phyloP scores from a whole-genome alignment of 2,329 filamentous ascomycete genomes.

The Periconia digitata region DNA sequence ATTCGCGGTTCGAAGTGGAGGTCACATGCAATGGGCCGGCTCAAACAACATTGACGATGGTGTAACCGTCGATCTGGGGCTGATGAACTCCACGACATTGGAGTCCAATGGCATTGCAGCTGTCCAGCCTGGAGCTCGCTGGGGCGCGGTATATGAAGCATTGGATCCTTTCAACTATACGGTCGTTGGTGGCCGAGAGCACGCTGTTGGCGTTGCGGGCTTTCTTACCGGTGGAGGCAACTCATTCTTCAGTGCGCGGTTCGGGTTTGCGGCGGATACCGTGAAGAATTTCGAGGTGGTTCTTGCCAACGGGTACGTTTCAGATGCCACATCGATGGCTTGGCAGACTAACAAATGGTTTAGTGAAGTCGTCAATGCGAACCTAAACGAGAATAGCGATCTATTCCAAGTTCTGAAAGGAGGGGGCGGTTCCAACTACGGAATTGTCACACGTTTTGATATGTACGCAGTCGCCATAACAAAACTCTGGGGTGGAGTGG shows the following conservation, averaged over 20 bases:
- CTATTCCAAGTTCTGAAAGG: constrained; percentile 40
- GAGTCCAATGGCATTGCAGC: background rate
- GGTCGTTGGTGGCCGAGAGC: constrained; percentile 9
- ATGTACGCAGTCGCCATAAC: constrained; percentile 19
- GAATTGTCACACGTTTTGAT: constrained; percentile 27
- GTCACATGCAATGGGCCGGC: constrained; percentile 15
- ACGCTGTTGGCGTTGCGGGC: constrained; percentile 13
- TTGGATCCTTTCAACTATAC: constrained; percentile 1
- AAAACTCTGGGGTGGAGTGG: constrained; percentile 14
- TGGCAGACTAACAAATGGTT: too few species aligned
- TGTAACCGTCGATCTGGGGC: constrained; percentile 18
- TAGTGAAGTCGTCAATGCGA: constrained; percentile 26
- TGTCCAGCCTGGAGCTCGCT: constrained; percentile 14
- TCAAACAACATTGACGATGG: constrained; percentile 17
- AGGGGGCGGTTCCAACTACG: constrained; percentile 32
- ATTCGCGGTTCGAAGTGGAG: constrained; percentile 17
- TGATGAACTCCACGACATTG: constrained; percentile 12
- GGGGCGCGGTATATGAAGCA: constrained; percentile 16
- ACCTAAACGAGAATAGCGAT: constrained; percentile 13
- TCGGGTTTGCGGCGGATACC: constrained; percentile 14
- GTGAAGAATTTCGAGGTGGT: constrained; percentile 36
- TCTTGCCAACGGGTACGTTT: constrained; percentile 36
- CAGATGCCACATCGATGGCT: too few species aligned
- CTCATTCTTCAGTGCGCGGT: constrained; percentile 6
- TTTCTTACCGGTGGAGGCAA: constrained; percentile 19